Base-by-base conservation (phyloP, 305 asterid species). In the Ruellia speciosa region DNA sequence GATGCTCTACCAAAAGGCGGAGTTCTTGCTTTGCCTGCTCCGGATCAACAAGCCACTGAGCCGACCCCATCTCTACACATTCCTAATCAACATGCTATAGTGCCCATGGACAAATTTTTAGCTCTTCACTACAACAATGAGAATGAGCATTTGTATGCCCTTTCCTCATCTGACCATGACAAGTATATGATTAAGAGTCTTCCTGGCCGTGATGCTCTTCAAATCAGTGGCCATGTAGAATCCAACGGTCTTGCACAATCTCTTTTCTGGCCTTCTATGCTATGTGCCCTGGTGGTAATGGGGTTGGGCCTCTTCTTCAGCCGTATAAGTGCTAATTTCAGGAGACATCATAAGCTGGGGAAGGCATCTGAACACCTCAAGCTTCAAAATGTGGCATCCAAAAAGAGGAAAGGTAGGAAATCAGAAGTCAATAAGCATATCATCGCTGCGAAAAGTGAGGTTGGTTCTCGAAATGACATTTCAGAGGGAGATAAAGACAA, bases 381-480 rank as follows among this genome's bases (percentile, higher is more conserved):
- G 58, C 37, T 62, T 57, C 86, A 64, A 50, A 79, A 40, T 58
- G 59, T 67, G 39, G 56, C 71, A 20, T 37, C 80, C 18, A 84
- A 76, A 74, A 89, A 78, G 83, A 84, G 62, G 80, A 89, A 77
- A 78, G 65, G 60, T 54, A 80, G 97, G 53, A 89, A 75, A 67
- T 52, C 85, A 14, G 80, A 65, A 64, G 67, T 41, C 20, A 81
- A 60, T 63, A 75, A 58, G 31, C 31, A 24, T 24, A 24, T 24
- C 31, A 24, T 24, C 31, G 4, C 31, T 24, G 31, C 31, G 31
- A 24, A 24, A 24, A 24, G 31, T 24, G 31, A 24, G 31, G 31
- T 4, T 50, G 47, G 43, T 52, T 60, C 65, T 17, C 66, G 54
- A 70, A 67, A 58, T 18, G 45, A 63, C 52, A 56, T 34, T 24